phyloP scores from a whole-genome alignment of 495 filamentous ascomycete genomes.

The Evernia prunastri region DNA sequence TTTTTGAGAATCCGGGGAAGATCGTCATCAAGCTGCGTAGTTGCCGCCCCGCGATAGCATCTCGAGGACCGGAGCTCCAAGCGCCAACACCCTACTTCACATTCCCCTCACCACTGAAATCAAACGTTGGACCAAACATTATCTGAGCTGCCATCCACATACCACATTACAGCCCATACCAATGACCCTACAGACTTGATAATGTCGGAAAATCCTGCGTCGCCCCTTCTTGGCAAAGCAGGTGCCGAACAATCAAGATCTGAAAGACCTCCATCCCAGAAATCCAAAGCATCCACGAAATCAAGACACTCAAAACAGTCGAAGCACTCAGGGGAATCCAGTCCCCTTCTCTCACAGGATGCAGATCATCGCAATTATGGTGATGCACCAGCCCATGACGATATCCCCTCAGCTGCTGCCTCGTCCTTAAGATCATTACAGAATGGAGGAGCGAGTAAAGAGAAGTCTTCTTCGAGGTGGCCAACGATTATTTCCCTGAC shows the following conservation, averaged over 20 bases:
- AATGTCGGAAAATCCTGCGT: slow-evolving; percentile 24
- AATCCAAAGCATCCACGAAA: slow-evolving; percentile 17
- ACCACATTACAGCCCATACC: neutral
- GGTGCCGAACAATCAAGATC: slow-evolving; percentile 14
- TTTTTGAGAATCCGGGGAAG: neutral
- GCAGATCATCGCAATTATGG: slow-evolving; percentile 43
- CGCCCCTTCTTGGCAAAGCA: slow-evolving; percentile 19
- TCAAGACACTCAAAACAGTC: slow-evolving; percentile 18
- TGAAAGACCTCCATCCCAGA: slow-evolving; percentile 15
- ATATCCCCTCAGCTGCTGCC: slow-evolving; percentile 22
- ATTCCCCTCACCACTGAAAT: neutral
- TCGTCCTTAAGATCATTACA: slow-evolving; percentile 28
- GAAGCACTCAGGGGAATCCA: slow-evolving; percentile 18
- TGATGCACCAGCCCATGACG: slow-evolving; percentile 40
- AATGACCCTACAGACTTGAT: neutral
- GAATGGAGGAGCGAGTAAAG: slow-evolving; percentile 26
- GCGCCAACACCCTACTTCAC: slow-evolving; percentile 7
- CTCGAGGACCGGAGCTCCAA: neutral
- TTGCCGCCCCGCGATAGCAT: neutral
- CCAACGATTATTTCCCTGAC: slow-evolving; percentile 50
- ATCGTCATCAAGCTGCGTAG: slow-evolving; percentile 6
- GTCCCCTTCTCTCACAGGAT: slow-evolving; percentile 22
- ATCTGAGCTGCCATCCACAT: neutral
- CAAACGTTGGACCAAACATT: neutral
- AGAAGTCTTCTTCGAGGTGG: slow-evolving; percentile 43